Evolutionary conservation across 2,329 filamentous ascomycete genomes (phyloP).

Genomic region (Penicillium vulpinum): DNA sequence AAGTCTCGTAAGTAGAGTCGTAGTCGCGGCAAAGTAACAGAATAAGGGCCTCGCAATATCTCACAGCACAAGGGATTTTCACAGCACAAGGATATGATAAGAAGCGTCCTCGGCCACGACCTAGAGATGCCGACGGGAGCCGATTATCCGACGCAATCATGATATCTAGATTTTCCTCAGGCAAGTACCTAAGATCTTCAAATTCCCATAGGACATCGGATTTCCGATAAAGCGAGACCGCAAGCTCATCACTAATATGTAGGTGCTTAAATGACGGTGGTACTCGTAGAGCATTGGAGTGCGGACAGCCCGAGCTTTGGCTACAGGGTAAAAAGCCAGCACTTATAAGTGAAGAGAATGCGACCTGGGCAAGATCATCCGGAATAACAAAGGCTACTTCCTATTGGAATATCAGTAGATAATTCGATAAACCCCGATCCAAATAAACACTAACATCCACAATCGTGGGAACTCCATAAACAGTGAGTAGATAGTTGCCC

Average conservation of each 20-base stretch:
- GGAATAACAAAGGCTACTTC: background rate
- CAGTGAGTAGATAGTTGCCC: conserved; percentile 33
- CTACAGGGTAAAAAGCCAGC: background rate
- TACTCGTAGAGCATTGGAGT: background rate
- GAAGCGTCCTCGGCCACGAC: background rate
- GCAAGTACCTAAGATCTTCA: background rate
- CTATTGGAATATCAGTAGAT: too few relatives aligned
- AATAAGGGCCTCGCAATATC: background rate
- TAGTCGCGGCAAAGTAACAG: background rate
- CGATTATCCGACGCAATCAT: background rate
- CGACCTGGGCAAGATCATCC: background rate
- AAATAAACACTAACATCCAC: conserved; percentile 23
- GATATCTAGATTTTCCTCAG: background rate
- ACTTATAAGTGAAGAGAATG: background rate
- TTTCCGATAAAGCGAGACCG: background rate
- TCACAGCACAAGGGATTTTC: background rate
- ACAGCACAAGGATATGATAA: background rate
- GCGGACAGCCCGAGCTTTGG: background rate
- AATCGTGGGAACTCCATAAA: conserved; percentile 30
- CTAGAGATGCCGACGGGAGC: background rate
- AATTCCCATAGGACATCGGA: background rate
- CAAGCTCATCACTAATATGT: background rate
- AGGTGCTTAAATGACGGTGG: background rate
- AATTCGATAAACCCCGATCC: too few relatives aligned
- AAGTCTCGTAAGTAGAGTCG: background rate